Evolutionary conservation across 2,329 filamentous ascomycete species (phyloP).

Genomic region (Talaromyces sp.): DNA sequence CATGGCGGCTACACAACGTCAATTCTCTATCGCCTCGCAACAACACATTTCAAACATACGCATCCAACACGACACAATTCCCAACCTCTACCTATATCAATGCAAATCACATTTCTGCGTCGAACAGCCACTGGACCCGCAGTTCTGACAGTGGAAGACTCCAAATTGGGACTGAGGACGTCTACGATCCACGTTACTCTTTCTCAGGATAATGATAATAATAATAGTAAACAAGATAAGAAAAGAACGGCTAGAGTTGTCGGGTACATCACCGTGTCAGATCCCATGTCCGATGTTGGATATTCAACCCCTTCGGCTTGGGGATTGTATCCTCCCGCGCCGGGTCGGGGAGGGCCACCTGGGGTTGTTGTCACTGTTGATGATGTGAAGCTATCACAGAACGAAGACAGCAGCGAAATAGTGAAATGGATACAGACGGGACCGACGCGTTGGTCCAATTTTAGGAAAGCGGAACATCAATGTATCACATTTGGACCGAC

Average conservation of each 20-base stretch:
- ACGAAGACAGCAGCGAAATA: neutral
- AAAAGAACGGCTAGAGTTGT: constrained; percentile 55
- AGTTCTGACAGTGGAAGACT: constrained; percentile 55
- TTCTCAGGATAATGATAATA: constrained; percentile 31
- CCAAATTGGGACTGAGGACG: constrained; percentile 60
- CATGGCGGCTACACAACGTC: constrained; percentile 67
- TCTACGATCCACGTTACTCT: constrained; percentile 60
- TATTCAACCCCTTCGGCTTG: constrained; percentile 53
- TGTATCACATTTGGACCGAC: constrained; percentile 44
- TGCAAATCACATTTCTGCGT: constrained; percentile 62
- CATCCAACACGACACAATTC: constrained; percentile 46
- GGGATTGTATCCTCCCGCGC: constrained; percentile 44
- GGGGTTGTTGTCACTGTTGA: constrained; percentile 19
- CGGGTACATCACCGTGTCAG: constrained; percentile 60
- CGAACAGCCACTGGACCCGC: constrained; percentile 57
- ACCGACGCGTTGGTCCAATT: constrained; percentile 24
- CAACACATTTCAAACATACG: constrained; percentile 57
- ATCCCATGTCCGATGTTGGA: constrained; percentile 56
- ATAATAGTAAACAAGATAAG: constrained; percentile 14
- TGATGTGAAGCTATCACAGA: neutral
- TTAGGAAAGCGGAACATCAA: constrained; percentile 47
- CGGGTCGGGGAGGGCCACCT: constrained; percentile 26
- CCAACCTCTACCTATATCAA: constrained; percentile 55
- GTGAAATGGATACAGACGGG: constrained; percentile 3
- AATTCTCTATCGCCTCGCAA: constrained; percentile 55